Evolutionary conservation across 768 basidiomycete genomes (phyloP), one percentile per base, ranked within the genome.

Genomic region (Hericium coralloides): DNA sequence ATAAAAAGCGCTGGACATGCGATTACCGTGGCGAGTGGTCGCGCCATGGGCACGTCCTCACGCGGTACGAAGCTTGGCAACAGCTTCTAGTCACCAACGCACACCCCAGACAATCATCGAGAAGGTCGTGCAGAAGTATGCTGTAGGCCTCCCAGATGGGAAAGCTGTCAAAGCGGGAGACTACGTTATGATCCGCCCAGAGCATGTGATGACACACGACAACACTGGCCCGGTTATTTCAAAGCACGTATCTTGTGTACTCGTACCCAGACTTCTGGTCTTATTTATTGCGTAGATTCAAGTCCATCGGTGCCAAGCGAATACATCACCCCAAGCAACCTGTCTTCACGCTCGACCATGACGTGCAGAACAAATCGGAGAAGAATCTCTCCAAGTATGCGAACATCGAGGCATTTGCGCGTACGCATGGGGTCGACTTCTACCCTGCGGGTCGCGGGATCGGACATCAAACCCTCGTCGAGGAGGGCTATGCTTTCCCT

Each of bases 111-210:
- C 94, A 0, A 74, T 91, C 65, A 90, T 98, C 66, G 95, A 99
- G 73, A 98, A 99, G 76, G 88, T 99, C 60, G 95, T 99, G 0
- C 95, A 98, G 71, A 90, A 87, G 68, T 95, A 98, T 75, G 86
- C 97, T 0, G 91, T 98, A n/a, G 93, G 86, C 52, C 76, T 94
- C 1, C 84, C 92, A 2, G 72, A 78, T 53, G 88, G 87, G 47
- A 91, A 87, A 68, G 74, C 77, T 15, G 90, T 98, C 63, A 85
- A 83, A 64, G 91, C 94, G 38, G 97, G 95, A 14, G 97, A 99
- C 84, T 98, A 98, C 84, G 94, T 98, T 39, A 99, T 98, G 95
- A 97, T 99, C 73, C 83, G 84, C 43, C 97, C 97, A 22, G 87
- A 98, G 68, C 93, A 98, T 80, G 94, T 98, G 64, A 95, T 95